Conservation (phyloP, 1,284 basidiomycete species). For the Malassezia globosa region DNA sequence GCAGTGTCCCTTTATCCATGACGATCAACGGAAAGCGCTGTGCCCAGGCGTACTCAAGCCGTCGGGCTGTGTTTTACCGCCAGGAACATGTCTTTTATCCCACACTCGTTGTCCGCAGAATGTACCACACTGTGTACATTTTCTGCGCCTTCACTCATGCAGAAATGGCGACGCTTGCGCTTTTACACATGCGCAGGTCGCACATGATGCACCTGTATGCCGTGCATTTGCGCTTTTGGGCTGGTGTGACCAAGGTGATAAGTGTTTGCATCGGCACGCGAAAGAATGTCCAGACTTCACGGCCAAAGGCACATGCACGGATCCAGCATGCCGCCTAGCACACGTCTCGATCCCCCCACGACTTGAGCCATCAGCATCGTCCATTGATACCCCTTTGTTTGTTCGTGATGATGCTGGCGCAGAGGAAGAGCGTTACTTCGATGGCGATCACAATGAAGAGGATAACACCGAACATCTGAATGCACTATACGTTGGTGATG, state of each 20-base stretch:
- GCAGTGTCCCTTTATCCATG: slow-evolving; percentile 39
- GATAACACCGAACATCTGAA: background rate
- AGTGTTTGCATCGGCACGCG: slow-evolving; percentile 33
- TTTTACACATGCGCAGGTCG: slow-evolving; percentile 29
- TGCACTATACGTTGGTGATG: background rate
- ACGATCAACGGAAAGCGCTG: slow-evolving; percentile 32
- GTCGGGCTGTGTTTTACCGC: slow-evolving; percentile 27
- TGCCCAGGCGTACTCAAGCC: slow-evolving; percentile 38
- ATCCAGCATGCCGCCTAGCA: slow-evolving; percentile 28
- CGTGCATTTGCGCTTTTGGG: slow-evolving; percentile 31
- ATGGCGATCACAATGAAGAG: too few relatives aligned
- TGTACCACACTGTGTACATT: slow-evolving; percentile 44
- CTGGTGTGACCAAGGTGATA: slow-evolving; percentile 35
- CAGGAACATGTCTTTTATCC: slow-evolving; percentile 35
- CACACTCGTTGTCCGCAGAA: slow-evolving; percentile 28
- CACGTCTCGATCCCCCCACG: slow-evolving; percentile 21
- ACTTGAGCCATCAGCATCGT: slow-evolving; percentile 14
- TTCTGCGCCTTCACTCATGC: slow-evolving; percentile 24
- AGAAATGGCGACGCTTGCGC: slow-evolving; percentile 34
- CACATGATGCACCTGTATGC: slow-evolving; percentile 25
- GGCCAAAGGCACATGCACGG: slow-evolving; percentile 28
- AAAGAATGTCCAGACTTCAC: slow-evolving; percentile 43
- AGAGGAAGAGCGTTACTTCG: slow-evolving; percentile 6
- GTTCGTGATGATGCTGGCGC: slow-evolving; percentile 13
- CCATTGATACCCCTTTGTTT: slow-evolving; percentile 1